A percentile compares a stretch with the other conserved stretches of the same genome.
These are phyloP conservation scores for Eimeria praecox DNA, from an alignment of 169 alveolate genomes.

Conservation along the genomic window DNA sequence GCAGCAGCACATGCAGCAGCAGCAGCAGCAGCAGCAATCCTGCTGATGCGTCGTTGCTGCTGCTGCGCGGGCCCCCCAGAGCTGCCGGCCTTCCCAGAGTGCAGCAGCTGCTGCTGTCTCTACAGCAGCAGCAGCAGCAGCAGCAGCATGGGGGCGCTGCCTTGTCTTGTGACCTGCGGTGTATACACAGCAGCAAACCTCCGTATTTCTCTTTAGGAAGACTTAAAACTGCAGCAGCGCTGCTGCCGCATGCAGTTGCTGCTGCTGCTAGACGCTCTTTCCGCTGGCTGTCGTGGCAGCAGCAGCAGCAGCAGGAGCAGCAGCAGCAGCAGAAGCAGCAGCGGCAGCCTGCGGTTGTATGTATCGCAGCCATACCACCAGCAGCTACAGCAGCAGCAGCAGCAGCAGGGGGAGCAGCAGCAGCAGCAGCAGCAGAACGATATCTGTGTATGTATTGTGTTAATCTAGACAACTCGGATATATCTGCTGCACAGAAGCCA, in stretches of 20 bases:
- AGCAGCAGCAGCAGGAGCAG: constrained; percentile 53
- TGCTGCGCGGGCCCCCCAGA: constrained; percentile 11
- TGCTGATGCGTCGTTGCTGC: not conserved
- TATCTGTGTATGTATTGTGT: constrained; percentile 18
- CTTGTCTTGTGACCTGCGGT: constrained; percentile 49
- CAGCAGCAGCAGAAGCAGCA: constrained; percentile 10
- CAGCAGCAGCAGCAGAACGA: constrained; percentile 28
- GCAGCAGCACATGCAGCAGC: constrained; percentile 37
- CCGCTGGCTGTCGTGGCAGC: constrained; percentile 5
- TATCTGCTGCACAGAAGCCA: not conserved
- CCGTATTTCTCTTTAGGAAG: constrained; percentile 11
- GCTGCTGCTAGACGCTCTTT: not conserved
- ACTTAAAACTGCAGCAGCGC: constrained; percentile 31
- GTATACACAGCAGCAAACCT: constrained; percentile 14
- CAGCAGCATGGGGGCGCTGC: constrained; percentile 31
- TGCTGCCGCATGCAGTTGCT: constrained; percentile 64
- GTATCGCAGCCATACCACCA: constrained; percentile 19
- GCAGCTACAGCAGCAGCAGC: constrained; percentile 31
- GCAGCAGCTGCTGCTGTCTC: constrained; percentile 24
- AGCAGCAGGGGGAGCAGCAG: constrained; percentile 37
- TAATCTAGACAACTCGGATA: not conserved
- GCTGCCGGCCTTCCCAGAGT: constrained; percentile 11
- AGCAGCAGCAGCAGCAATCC: constrained; percentile 42
- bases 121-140: constrained; percentile 60
- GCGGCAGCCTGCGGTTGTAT: no score